phyloP scores from a whole-genome alignment of 306 rosid species.

The Carpinus fangiana region DNA sequence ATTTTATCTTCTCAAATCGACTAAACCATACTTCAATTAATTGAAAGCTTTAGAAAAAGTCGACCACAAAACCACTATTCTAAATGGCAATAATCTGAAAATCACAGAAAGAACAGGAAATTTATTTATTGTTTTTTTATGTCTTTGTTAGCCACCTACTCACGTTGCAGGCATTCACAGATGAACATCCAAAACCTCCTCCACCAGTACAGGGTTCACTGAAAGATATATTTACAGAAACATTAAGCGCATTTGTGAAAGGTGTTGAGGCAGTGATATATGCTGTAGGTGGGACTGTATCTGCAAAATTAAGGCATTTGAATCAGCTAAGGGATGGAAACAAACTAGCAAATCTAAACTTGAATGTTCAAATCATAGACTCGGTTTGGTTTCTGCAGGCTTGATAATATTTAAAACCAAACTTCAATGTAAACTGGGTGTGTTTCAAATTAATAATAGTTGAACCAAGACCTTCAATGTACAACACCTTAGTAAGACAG shows the following conservation, averaged over 20 bases:
- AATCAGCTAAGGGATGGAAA: neutral
- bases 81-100: neutral
- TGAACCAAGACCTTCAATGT: neutral
- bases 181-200: slow-evolving; percentile 69
- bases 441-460: neutral
- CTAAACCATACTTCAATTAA: neutral
- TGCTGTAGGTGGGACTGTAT: slow-evolving; percentile 88
- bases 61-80: neutral
- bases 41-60: neutral
- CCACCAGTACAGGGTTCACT: slow-evolving; percentile 68
- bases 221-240: slow-evolving; percentile 78
- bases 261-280: slow-evolving; percentile 50
- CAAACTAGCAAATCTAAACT: neutral
- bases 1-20: neutral
- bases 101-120: neutral
- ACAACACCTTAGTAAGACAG: neutral
- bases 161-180: slow-evolving; percentile 86
- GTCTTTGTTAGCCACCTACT: slow-evolving; percentile 45
- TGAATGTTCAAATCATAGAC: neutral
- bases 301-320: slow-evolving; percentile 44
- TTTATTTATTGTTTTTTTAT: neutral
- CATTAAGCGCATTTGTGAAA: slow-evolving; percentile 65
- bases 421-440: neutral
- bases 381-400: neutral
- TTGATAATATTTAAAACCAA: neutral